Evolutionary conservation across 306 rosid species (phyloP), one percentile per base, ranked within the genome.

Genomic region (Vigna hirtella): DNA sequence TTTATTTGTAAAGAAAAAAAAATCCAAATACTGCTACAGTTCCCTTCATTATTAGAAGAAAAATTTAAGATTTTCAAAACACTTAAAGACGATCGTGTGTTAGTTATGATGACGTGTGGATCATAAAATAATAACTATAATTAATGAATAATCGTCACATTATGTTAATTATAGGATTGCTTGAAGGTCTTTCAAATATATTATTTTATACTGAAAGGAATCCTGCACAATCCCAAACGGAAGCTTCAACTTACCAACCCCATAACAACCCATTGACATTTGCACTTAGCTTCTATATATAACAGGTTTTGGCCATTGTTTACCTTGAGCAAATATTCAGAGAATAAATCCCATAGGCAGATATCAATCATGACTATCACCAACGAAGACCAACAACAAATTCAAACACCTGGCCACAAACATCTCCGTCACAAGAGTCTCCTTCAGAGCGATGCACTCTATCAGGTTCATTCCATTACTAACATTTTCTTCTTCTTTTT

Each of bases 361-460:
- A 22, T 11, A 42, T 42, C 47, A 2, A 9, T 9, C n/a, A 57
- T 57, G 63, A 24, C 16, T 57, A 1, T 12, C 34, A 8, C 2
- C 20, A 24, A 57, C 16, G 53, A 45, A n/a, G 66, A 49, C 15
- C 18, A 81, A 36, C 68, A 61, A 4, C 66, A 50, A 49, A 67
- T n/a, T 43, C 38, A 18, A 24, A 45, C 12, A 4, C 7, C 55
- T 0, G 73, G 74, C 42, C 94, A 89, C 91, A 96, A 83, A 53
- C 89, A 90, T 49, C 97, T 90, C 9, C 86, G 91, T 85, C 97
- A 94, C 82, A 94, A 91, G 87, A 90, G 85, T 83, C 96, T 94
- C 70, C 86, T 94, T 64, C 96, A 90, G 51, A 94, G 97, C 52
- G 98, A 94, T 85, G 98, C 89, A 79, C 96, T 94, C 18, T 94